These are phyloP conservation scores for Cylindrotheca fusiformis DNA, from an alignment of 108 stramenopile species.

Conservation along the genomic window DNA sequence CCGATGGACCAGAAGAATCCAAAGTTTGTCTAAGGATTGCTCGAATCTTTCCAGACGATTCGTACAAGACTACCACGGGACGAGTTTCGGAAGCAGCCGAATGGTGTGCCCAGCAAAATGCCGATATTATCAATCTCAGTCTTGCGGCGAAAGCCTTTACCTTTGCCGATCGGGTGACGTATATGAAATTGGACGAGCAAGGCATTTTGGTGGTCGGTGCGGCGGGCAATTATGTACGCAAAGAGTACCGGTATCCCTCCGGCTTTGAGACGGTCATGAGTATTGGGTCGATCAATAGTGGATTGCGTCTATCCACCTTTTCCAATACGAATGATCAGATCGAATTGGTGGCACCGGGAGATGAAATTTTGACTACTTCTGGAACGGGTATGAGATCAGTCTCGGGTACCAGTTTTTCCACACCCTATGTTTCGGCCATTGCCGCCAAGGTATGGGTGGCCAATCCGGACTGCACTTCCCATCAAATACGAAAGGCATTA, in stretches of 20 bases:
- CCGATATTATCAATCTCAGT: constrained; percentile 50
- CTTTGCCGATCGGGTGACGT: background rate
- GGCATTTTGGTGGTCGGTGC: constrained; percentile 43
- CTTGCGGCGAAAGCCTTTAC: constrained; percentile 20
- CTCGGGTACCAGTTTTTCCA: constrained; percentile 59
- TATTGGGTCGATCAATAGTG: constrained; percentile 29
- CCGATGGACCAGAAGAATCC: constrained; percentile 6
- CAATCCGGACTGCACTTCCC: constrained; percentile 43
- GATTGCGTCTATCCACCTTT: constrained; percentile 4
- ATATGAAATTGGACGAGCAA: background rate
- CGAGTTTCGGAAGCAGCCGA: constrained; percentile 32
- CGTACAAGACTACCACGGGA: constrained; percentile 6
- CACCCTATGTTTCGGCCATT: constrained; percentile 72
- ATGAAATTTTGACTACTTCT: constrained; percentile 18
- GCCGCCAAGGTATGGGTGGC: constrained; percentile 50
- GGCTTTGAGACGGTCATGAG: constrained; percentile 42
- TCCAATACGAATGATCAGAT: constrained; percentile 36
- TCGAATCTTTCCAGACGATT: constrained; percentile 1
- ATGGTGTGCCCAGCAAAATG: constrained; percentile 39
- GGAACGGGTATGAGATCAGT: background rate
- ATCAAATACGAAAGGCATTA: constrained; percentile 49
- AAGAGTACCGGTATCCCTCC: constrained; percentile 40
- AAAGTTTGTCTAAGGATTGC: constrained; percentile 35
- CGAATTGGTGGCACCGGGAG: constrained; percentile 59
- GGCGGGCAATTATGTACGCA: constrained; percentile 50